A percentile compares a stretch with the other conserved stretches of the same genome.
Evolutionary conservation across 129 eudicot species (phyloP).

Genomic region (Flaveria linearis): DNA sequence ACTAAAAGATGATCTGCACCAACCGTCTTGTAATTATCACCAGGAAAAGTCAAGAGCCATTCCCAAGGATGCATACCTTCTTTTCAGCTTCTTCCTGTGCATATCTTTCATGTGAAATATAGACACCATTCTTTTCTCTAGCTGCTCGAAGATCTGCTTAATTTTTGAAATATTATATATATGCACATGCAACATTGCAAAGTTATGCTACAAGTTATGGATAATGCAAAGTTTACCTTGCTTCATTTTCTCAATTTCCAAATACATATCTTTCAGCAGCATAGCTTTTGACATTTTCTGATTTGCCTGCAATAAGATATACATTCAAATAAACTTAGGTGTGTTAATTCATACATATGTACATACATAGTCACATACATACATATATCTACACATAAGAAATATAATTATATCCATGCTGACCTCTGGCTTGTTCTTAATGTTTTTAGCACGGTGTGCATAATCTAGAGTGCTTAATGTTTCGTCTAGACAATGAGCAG

Average conservation of each 20-base stretch:
- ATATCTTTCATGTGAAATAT: slow-evolving; percentile 79
- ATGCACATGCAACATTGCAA: neutral
- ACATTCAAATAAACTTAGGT: slow-evolving; percentile 9
- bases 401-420: slow-evolving; percentile 14
- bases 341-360: neutral
- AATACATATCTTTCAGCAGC: slow-evolving; percentile 74
- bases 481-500: slow-evolving; percentile 82
- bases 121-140: slow-evolving; percentile 91
- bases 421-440: slow-evolving; percentile 92
- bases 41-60: neutral
- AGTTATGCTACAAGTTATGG: slow-evolving; percentile 6
- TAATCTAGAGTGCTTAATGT: slow-evolving; percentile 88
- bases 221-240: slow-evolving; percentile 57
- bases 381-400: neutral
- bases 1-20: neutral
- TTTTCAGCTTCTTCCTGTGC: slow-evolving; percentile 85
- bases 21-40: neutral
- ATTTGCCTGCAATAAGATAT: slow-evolving; percentile 60
- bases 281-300: slow-evolving; percentile 76
- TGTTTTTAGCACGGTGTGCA: slow-evolving; percentile 88
- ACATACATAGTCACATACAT: neutral
- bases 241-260: slow-evolving; percentile 87
- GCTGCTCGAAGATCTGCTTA: slow-evolving; percentile 85
- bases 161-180: neutral
- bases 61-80: slow-evolving; percentile 49